Evolutionary conservation across 768 basidiomycete genomes (phyloP).

Genomic region (Mycena haematopus): DNA sequence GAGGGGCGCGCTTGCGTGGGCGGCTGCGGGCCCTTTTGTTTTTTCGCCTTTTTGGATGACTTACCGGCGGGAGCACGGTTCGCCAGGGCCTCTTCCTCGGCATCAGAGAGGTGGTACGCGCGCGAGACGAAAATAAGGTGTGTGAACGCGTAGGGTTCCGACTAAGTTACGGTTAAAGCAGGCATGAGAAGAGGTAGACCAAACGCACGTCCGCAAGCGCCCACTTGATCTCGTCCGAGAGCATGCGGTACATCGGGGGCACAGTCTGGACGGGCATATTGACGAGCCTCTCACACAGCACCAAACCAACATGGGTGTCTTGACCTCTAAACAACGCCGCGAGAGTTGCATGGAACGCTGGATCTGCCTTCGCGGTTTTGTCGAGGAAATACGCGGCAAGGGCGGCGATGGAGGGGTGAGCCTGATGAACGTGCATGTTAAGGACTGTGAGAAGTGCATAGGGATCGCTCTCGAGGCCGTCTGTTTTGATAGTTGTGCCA

Average conservation of each 20-base stretch:
- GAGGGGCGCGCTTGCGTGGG: constrained; percentile 35
- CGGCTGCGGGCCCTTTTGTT: constrained; percentile 29
- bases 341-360: constrained; percentile 59
- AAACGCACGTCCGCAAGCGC: constrained; percentile 67
- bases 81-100: constrained; percentile 65
- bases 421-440: constrained; percentile 77
- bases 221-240: constrained; percentile 80
- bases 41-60: constrained; percentile 41
- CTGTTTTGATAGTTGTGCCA: constrained; percentile 92
- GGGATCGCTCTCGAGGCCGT: constrained; percentile 89
- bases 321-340: constrained; percentile 56
- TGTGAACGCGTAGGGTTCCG: constrained; percentile 71
- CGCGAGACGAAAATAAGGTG: constrained; percentile 81
- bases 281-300: constrained; percentile 87
- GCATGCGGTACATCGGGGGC: constrained; percentile 91
- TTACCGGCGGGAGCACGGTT: constrained; percentile 46
- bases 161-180: constrained; percentile 35
- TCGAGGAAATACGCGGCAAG: constrained; percentile 73
- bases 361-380: constrained; percentile 57
- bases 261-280: constrained; percentile 97
- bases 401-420: constrained; percentile 72
- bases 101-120: constrained; percentile 74
- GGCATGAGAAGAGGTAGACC: neutral
- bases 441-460: constrained; percentile 87
- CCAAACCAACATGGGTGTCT: constrained; percentile 72